Evolutionary conservation across 2,329 filamentous ascomycete species (phyloP).

Genomic region (Aureobasidium uvarum): DNA sequence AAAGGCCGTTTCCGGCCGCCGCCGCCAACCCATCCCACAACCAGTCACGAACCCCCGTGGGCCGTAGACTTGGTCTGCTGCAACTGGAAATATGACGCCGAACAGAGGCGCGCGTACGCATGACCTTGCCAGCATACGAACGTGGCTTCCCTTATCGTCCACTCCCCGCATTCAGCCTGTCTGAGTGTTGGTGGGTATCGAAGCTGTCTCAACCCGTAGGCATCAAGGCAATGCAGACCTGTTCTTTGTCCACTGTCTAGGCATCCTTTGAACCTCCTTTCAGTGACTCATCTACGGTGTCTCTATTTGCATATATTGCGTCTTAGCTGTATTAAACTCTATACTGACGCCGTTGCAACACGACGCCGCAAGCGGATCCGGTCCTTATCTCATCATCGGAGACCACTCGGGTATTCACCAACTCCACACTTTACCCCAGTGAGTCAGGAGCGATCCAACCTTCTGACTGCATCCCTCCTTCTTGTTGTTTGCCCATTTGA

Average conservation of each 20-base stretch:
- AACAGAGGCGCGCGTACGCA: slow-evolving; percentile 20
- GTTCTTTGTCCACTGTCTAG: neutral
- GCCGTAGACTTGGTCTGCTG: slow-evolving; percentile 6
- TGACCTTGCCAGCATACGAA: slow-evolving; percentile 23
- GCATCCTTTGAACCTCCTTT: neutral
- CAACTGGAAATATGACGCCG: slow-evolving; percentile 14
- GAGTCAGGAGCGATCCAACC: slow-evolving; percentile 23
- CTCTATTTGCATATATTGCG: neutral
- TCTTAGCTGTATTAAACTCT: slow-evolving; percentile 16
- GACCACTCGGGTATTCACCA: slow-evolving; percentile 19
- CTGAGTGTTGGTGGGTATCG: neutral
- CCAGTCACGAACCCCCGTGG: slow-evolving; percentile 23
- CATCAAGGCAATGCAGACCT: slow-evolving; percentile 16
- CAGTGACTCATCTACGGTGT: slow-evolving; percentile 21
- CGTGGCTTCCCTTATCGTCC: slow-evolving; percentile 24
- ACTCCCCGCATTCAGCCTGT: slow-evolving; percentile 17
- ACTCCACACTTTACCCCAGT: slow-evolving; percentile 23
- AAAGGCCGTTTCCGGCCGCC: slow-evolving; percentile 21
- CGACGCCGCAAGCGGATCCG: slow-evolving; percentile 9
- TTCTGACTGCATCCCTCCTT: slow-evolving; percentile 21
- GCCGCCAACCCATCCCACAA: slow-evolving; percentile 12
- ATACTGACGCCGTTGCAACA: slow-evolving; percentile 20
- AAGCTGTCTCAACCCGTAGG: neutral
- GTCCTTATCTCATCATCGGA: slow-evolving; percentile 22
- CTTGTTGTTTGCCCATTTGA: slow-evolving; percentile 19